Base-by-base conservation (phyloP, 371 early-diverging fungal genomes). In the Choanephora cucurbitarum region DNA sequence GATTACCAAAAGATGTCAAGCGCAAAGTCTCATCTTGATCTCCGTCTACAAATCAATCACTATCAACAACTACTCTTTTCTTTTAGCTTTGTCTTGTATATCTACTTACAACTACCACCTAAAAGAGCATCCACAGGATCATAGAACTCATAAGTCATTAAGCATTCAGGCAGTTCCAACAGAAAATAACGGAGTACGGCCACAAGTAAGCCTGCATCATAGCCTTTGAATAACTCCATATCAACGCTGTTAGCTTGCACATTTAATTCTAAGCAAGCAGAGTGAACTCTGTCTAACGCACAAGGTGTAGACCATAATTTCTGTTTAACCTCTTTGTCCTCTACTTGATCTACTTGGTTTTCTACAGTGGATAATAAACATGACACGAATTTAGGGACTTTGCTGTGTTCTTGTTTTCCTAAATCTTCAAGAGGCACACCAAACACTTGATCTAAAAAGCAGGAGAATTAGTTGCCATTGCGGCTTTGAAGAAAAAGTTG, bases 361-460 rank as follows among this genome's bases (percentile, higher is more conserved):
- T 74, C 63, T 32, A 79, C 60, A 4, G 67, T 62, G 14, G 49
- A 51, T 24, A 79, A 44, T 23, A 66, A 15, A 60, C 72, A 75
- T 22, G 76, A 67, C 0, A 87, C 73, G 44, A 90, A 73, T 47
- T 70, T 69, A 10, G 91, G 90, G 6, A 86, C 76, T 42, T 70
- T 68, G 58, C 77, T 79, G 31, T 79, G 77, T 19, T 76, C 69
- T 32, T 82, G 77, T 47, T 80, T 70, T 23, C 81, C 80, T 39
- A 87, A 77, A 46, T 86, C 87, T 21, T 85, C 88, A 46, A 91
- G 73, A n/a, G 85, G 69, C 24, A 89, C 86, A 21, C 90, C 91
- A 75, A 89, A 91, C 11, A 83, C 76, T 74, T 91, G 91, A 66
- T 87, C 88, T 47, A 61, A n/a, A 37, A 17, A 24, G 11, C 21